A percentile compares a stretch with the other conserved stretches of the same genome.
Conservation (phyloP, 768 basidiomycete genomes). For the Asterophora lycoperdoides region DNA sequence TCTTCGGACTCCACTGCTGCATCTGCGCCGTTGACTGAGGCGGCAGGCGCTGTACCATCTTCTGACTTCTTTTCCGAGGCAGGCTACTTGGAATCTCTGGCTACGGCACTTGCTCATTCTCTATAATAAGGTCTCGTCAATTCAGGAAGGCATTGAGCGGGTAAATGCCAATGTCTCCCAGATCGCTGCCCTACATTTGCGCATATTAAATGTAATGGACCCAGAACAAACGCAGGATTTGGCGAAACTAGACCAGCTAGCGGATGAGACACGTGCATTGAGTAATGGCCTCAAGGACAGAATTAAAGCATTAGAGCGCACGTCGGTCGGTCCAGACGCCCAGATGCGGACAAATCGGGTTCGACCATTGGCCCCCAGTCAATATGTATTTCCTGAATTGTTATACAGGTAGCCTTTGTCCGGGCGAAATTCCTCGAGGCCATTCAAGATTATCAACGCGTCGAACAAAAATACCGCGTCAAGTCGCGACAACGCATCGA, state of each 20-base stretch:
- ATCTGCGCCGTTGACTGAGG: constrained; percentile 14
- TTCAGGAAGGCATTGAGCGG: constrained; percentile 38
- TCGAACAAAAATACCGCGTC: constrained; percentile 66
- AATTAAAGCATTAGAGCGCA: constrained; percentile 49
- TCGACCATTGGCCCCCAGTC: constrained; percentile 3
- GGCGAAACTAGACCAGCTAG: constrained; percentile 51
- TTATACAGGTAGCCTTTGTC: constrained; percentile 50
- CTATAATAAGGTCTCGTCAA: constrained; percentile 31
- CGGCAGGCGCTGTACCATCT: constrained; percentile 15
- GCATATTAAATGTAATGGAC: constrained; percentile 33
- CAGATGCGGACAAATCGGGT: constrained; percentile 40
- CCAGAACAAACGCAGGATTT: constrained; percentile 25
- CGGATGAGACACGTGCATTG: constrained; percentile 55
- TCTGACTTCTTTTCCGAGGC: constrained; percentile 36
- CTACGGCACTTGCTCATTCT: not conserved
- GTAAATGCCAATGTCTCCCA: constrained; percentile 34
- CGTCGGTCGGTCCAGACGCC: constrained; percentile 26
- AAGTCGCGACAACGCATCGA: constrained; percentile 65
- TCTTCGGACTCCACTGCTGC: constrained; percentile 30
- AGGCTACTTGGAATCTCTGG: not conserved
- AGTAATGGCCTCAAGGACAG: constrained; percentile 54
- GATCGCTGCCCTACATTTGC: constrained; percentile 35
- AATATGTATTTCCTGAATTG: not conserved
- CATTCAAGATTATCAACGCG: constrained; percentile 71
- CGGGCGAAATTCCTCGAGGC: constrained; percentile 71